phyloP scores from a whole-genome alignment of 345 rosid species.

The Ceriops decandra region DNA sequence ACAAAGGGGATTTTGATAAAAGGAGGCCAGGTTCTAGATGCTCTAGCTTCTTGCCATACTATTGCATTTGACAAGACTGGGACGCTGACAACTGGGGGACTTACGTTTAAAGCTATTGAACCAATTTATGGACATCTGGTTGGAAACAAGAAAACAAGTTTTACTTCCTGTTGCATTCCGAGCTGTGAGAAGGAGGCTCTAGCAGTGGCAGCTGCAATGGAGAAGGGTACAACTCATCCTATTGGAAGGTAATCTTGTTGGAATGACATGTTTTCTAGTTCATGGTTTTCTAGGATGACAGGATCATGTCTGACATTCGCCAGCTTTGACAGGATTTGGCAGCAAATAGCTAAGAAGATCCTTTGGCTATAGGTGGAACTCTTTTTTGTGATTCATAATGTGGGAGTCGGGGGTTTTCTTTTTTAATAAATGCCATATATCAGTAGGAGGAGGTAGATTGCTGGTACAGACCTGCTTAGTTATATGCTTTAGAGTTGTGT shows the following conservation, averaged over 20 bases:
- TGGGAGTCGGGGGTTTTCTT: not conserved
- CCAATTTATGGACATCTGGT: conserved; percentile 81
- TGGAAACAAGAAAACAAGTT: conserved; percentile 26
- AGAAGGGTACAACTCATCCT: conserved; percentile 99
- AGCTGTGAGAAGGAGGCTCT: conserved; percentile 96
- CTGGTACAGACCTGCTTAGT: not conserved
- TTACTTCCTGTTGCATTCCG: conserved; percentile 66
- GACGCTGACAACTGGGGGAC: conserved; percentile 96
- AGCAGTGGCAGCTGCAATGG: conserved; percentile 99
- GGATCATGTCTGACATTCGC: not conserved
- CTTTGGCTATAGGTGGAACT: not conserved
- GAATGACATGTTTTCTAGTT: no score
- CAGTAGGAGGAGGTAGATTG: not conserved
- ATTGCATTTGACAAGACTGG: conserved; percentile 99
- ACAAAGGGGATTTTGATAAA: conserved; percentile 86
- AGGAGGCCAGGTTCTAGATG: conserved; percentile 96
- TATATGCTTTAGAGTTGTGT: not conserved
- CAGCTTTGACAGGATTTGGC: not conserved
- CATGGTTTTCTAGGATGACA: no score
- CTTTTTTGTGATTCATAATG: not conserved
- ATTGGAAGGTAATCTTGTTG: conserved; percentile 73
- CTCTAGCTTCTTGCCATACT: conserved; percentile 83
- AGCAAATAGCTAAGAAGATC: not conserved
- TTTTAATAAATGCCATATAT: not conserved
- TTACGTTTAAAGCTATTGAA: conserved; percentile 83